Evolutionary conservation across 1,284 basidiomycete species (phyloP).

Genomic region (Neolentinus lepideus): DNA sequence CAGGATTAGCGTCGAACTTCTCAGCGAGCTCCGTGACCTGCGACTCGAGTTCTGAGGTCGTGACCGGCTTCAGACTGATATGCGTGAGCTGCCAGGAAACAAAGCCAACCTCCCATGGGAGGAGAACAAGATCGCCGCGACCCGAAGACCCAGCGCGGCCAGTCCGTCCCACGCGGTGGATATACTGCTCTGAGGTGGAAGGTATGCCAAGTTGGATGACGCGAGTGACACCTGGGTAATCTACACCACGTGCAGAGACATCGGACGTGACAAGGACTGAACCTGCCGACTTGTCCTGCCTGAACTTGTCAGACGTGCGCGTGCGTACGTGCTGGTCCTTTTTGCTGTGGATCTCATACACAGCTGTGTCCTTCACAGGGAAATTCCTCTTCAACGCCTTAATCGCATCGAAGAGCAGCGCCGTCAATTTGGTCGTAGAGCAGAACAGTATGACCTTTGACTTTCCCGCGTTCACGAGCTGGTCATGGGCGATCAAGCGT

Average conservation of each 20-base stretch:
- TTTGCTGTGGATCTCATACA: constrained; percentile 89
- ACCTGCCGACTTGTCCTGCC: constrained; percentile 50
- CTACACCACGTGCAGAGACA: constrained; percentile 86
- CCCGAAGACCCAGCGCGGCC: constrained; percentile 72
- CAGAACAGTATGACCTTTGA: constrained; percentile 89
- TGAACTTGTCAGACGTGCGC: constrained; percentile 63
- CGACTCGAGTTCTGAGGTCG: constrained; percentile 39
- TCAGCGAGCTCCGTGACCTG: constrained; percentile 46
- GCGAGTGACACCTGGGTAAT: constrained; percentile 87
- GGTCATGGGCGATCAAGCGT: constrained; percentile 85
- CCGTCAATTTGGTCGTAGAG: constrained; percentile 84
- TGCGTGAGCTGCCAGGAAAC: constrained; percentile 57
- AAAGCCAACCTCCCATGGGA: constrained; percentile 80
- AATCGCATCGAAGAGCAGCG: constrained; percentile 66
- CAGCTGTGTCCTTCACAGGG: constrained; percentile 41
- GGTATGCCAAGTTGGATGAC: constrained; percentile 93
- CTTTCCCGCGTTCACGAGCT: constrained; percentile 62
- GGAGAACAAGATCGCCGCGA: constrained; percentile 82
- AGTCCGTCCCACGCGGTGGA: constrained; percentile 90
- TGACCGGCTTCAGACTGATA: constrained; percentile 65
- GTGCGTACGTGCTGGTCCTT: constrained; percentile 61
- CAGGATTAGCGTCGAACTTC: constrained; percentile 43
- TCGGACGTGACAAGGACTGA: constrained; percentile 83
- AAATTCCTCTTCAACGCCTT: constrained; percentile 37
- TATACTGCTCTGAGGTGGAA: constrained; percentile 66